Conservation (phyloP, 202 grass and related monocot genomes). For the Miscanthus sacchariflorus region DNA sequence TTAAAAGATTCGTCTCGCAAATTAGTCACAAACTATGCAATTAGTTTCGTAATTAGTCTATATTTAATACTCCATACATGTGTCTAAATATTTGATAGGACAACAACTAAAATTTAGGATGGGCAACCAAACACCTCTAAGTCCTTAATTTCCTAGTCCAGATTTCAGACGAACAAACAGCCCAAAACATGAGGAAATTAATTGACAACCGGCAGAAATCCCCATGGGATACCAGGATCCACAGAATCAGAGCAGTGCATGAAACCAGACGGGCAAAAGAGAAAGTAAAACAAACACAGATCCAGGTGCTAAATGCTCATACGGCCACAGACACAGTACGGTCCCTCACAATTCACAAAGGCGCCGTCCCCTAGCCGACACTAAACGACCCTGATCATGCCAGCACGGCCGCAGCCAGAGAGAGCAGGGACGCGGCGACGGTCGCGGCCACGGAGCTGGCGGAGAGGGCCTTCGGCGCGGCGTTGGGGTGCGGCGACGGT, state of each 20-base stretch:
- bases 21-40: too few relatives aligned
- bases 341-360: conserved; percentile 35
- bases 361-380: conserved; percentile 11
- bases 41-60: too few relatives aligned
- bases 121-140: too few relatives aligned
- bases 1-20: too few relatives aligned
- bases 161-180: not conserved
- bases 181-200: not conserved
- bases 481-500: conserved; percentile 55
- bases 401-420: conserved; percentile 40
- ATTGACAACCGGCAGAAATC: conserved; percentile 18
- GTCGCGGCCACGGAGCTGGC: conserved; percentile 28
- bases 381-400: conserved; percentile 49
- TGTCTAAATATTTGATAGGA: too few relatives aligned
- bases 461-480: conserved; percentile 4
- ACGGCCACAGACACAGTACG: conserved; percentile 24
- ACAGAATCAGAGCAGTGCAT: not conserved
- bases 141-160: too few relatives aligned
- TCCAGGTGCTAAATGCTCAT: conserved; percentile 35
- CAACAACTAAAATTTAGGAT: too few relatives aligned
- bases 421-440: conserved; percentile 21
- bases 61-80: too few relatives aligned
- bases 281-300: not conserved
- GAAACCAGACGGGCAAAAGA: not conserved
- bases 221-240: not conserved